These are phyloP conservation scores for Cercospora zeina DNA, from an alignment of 2,329 filamentous ascomycete species.

Conservation along the genomic window DNA sequence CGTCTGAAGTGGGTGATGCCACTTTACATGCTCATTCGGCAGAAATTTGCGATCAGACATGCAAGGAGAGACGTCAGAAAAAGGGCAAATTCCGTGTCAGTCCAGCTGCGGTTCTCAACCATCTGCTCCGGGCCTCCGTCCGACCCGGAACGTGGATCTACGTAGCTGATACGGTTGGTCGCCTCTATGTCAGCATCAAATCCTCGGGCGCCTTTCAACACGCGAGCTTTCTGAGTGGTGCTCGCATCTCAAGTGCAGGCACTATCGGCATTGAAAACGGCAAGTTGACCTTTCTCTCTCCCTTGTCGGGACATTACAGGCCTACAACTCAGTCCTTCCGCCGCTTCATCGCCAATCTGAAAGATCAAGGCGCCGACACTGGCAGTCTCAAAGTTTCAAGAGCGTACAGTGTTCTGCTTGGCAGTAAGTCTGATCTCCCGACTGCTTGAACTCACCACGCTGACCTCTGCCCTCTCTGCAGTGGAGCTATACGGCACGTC, in stretches of 20 bases:
- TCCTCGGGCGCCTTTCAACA: slow-evolving; percentile 84
- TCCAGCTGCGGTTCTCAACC: slow-evolving; percentile 72
- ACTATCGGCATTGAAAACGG: slow-evolving; percentile 81
- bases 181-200: slow-evolving; percentile 87
- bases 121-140: slow-evolving; percentile 72
- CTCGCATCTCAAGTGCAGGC: slow-evolving; percentile 77
- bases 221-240: slow-evolving; percentile 83
- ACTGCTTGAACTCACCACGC: background rate
- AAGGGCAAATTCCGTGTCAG: slow-evolving; percentile 62
- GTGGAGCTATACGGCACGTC: slow-evolving; percentile 75
- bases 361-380: slow-evolving; percentile 74
- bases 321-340: slow-evolving; percentile 80
- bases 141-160: slow-evolving; percentile 92
- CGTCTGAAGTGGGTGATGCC: slow-evolving; percentile 38
- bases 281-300: slow-evolving; percentile 69
- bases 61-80: slow-evolving; percentile 5
- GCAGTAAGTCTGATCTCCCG: slow-evolving; percentile 38
- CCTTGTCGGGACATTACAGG: slow-evolving; percentile 72
- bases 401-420: slow-evolving; percentile 67
- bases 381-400: slow-evolving; percentile 73
- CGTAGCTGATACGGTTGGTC: slow-evolving; percentile 78
- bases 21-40: slow-evolving; percentile 8
- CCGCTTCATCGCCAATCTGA: slow-evolving; percentile 71
- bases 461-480: background rate
- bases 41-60: slow-evolving; percentile 51